A percentile compares a stretch with the other conserved stretches of the same genome.
Conservation (phyloP, 257 asterid genomes). For the Ilex asprella region DNA sequence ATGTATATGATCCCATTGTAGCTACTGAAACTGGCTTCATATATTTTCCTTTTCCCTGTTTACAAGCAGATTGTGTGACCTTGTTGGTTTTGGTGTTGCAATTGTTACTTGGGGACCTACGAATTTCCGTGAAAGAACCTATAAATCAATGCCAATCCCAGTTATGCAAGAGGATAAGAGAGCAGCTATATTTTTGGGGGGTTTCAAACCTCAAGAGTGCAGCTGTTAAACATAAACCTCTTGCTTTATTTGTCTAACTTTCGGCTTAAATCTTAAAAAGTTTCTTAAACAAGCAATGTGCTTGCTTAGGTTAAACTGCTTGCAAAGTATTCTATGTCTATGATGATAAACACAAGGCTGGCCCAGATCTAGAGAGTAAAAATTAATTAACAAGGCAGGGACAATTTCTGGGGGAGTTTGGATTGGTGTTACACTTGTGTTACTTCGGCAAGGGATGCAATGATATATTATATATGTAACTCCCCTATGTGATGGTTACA, state of each 20-base stretch:
- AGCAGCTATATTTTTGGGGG: conserved; percentile 42
- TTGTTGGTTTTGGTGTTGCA: conserved; percentile 90
- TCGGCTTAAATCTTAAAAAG: background rate
- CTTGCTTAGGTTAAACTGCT: conserved; percentile 64
- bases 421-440: no score
- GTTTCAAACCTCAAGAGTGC: background rate
- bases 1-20: no score
- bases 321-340: conserved; percentile 68
- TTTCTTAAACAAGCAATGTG: conserved; percentile 7
- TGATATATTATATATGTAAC: conserved; percentile 61
- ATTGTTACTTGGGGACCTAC: conserved; percentile 71
- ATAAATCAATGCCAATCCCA: conserved; percentile 78
- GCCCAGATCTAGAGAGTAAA: conserved; percentile 76
- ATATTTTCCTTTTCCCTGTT: background rate
- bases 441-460: no score
- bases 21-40: background rate
- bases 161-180: conserved; percentile 91
- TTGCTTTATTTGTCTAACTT: background rate
- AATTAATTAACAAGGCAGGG: no score
- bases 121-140: conserved; percentile 76
- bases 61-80: conserved; percentile 65
- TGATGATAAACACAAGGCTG: conserved; percentile 76
- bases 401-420: no score
- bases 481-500: no score
- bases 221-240: background rate